A percentile compares a stretch with the other conserved stretches of the same genome.
phyloP scores from a whole-genome alignment of 768 basidiomycete genomes.

The Suillus placidus region DNA sequence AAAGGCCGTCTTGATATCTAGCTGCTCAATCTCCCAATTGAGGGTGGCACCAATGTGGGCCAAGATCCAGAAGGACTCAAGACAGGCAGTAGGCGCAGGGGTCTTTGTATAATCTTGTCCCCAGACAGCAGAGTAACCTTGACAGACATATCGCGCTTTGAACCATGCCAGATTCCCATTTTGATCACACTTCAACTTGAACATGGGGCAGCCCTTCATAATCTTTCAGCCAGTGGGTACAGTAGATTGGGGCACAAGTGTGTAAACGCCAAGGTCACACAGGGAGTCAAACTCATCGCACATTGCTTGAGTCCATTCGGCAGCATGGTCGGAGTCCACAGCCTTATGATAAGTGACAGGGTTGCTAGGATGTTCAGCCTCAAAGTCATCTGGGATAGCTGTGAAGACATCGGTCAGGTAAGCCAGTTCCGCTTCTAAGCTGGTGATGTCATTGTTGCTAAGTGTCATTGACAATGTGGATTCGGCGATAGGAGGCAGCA shows the following conservation, averaged over 20 bases:
- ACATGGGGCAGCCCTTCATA: background rate
- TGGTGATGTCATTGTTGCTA: no score
- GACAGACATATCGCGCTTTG: background rate
- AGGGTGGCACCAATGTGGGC: background rate
- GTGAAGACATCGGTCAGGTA: rapidly evolving
- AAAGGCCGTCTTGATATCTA: background rate
- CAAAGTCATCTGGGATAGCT: background rate
- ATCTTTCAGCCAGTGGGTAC: rapidly evolving
- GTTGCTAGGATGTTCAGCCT: no score
- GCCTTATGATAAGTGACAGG: background rate
- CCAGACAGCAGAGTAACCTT: background rate
- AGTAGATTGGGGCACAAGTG: rapidly evolving
- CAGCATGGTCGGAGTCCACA: rapidly evolving
- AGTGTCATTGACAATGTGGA: no score
- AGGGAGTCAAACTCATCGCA: background rate
- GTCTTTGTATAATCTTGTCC: background rate
- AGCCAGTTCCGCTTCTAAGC: rapidly evolving
- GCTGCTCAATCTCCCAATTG: background rate
- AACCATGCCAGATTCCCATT: rapidly evolving
- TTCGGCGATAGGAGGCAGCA: no score
- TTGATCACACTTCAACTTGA: background rate
- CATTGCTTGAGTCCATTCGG: background rate
- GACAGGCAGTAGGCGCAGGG: rapidly evolving
- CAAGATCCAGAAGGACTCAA: background rate
- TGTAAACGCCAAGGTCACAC: rapidly evolving